Conservation (phyloP, 768 basidiomycete species). For the Mrakia gelida region DNA sequence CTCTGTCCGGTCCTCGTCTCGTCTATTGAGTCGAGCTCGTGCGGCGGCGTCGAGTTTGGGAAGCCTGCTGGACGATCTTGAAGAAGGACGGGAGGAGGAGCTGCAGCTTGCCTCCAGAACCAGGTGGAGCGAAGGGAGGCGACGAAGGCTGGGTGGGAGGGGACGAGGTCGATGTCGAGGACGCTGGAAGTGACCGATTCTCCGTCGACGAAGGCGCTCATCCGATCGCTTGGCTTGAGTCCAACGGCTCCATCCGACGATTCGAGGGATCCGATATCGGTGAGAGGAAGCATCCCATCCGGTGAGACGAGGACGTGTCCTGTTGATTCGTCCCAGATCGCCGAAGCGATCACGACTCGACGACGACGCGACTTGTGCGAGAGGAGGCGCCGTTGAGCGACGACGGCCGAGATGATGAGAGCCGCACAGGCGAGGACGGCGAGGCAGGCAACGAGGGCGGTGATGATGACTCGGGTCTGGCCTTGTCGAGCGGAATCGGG, state of each 20-base stretch:
- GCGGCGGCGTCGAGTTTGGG: background rate
- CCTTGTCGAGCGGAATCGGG: slow-evolving; percentile 12
- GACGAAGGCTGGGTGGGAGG: slow-evolving; percentile 45
- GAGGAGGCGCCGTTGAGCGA: slow-evolving; percentile 36
- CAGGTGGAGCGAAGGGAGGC: slow-evolving; percentile 43
- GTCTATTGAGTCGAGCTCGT: background rate
- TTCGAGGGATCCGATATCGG: slow-evolving; percentile 38
- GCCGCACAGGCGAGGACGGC: slow-evolving; percentile 43
- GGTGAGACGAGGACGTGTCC: slow-evolving; percentile 43
- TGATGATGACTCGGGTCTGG: slow-evolving; percentile 41
- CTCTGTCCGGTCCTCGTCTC: background rate
- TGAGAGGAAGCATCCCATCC: slow-evolving; percentile 45
- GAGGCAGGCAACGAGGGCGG: slow-evolving; percentile 42
- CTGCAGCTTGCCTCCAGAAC: slow-evolving; percentile 40
- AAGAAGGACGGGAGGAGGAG: background rate
- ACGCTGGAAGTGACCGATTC: slow-evolving; percentile 37
- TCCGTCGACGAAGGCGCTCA: slow-evolving; percentile 28
- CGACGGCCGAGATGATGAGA: slow-evolving; percentile 40
- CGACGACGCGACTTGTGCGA: slow-evolving; percentile 38
- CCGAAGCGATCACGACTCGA: slow-evolving; percentile 43
- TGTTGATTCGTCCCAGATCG: slow-evolving; percentile 40
- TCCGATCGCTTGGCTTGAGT: background rate
- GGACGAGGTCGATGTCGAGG: slow-evolving; percentile 43
- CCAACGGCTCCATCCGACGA: background rate
- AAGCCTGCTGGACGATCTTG: background rate